Base-by-base conservation (phyloP, 352 stramenopile species). In the Nothophytophthora sp. region DNA sequence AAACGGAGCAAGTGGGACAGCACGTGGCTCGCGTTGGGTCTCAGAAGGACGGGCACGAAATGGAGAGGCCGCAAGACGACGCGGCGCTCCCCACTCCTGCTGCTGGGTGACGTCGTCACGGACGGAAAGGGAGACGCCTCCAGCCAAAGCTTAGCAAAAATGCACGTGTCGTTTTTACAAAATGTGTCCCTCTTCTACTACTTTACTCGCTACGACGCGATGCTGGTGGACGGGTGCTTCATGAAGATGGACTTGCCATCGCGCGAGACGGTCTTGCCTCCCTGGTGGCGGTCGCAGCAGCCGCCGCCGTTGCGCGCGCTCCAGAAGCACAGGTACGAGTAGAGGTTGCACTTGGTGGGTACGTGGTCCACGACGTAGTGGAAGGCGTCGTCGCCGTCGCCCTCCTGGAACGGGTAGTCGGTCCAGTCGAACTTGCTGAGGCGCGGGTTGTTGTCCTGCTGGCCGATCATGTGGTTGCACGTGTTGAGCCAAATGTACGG, bases 401-500 rank as follows among this genome's bases (percentile, higher is more conserved):
- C 85, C 20, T 74, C 63, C 36, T 92, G 64, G 62, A 92, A 90
- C 32, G 83, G 78, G 42, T 93, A 93, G 63, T 95, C 71, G 50
- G 68, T 67, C 85, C 85, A 95, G 36, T 93, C 80, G 61, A 83
- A 70, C 63, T 95, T 95, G 49, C 46, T 60, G 43, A 95, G 67
- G 4, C 53, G 67, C 20, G 69, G 54, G 55, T 95, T 95, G 57
- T 91, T 95, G 70, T 95, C 85, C 33, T 56, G 70, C 61, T 95
- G 74, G 36, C 85, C 81, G 52, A 95, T 91, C 81, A 95, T 90
- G 81, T 95, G 85, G 47, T 95, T 95, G 73, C 85, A 95, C 42
- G 85, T 95, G 73, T 93, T 95, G 50, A 95, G 76, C 56, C 73
- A 95, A n/a, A 93, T 61, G 30, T 83, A 70, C 33, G 85, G 85